Evolutionary conservation across 2,329 filamentous ascomycete genomes (phyloP).

Genomic region (Ceratocystis lukuohia): DNA sequence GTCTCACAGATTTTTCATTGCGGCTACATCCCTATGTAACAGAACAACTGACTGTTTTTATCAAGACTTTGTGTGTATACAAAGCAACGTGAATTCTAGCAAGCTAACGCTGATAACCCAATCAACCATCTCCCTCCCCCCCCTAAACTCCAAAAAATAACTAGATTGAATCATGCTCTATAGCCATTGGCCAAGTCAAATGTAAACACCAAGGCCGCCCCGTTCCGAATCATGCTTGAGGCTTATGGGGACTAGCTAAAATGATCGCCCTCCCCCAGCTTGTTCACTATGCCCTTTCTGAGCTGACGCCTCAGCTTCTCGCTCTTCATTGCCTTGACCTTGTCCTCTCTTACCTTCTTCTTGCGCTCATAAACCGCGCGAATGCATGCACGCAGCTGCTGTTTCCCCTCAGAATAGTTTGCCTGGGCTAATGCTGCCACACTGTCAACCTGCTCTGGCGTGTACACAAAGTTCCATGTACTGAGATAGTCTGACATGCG

Average conservation of each 20-base stretch:
- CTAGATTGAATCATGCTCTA: not conserved
- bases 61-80: not conserved
- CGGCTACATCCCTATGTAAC: too few relatives aligned
- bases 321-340: slow-evolving; percentile 30
- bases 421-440: slow-evolving; percentile 70
- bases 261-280: slow-evolving; percentile 49
- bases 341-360: slow-evolving; percentile 51
- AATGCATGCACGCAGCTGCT: slow-evolving; percentile 64
- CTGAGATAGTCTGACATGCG: slow-evolving; percentile 72
- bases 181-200: not conserved
- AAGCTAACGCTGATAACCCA: not conserved
- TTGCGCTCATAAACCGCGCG: slow-evolving; percentile 87
- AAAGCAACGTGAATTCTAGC: not conserved
- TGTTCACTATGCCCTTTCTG: slow-evolving; percentile 36
- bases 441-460: slow-evolving; percentile 72
- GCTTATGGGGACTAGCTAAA: slow-evolving; percentile 34
- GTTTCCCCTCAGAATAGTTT: slow-evolving; percentile 74
- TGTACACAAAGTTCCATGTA: slow-evolving; percentile 98
- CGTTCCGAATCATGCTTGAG: not conserved
- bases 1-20: too few relatives aligned
- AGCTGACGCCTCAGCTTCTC: slow-evolving; percentile 36
- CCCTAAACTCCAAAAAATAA: not conserved
- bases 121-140: too few relatives aligned
- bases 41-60: too few relatives aligned
- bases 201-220: not conserved